These are phyloP conservation scores for Telopea speciosissima DNA, from an alignment of 177 flowering plant species.

Conservation along the genomic window DNA sequence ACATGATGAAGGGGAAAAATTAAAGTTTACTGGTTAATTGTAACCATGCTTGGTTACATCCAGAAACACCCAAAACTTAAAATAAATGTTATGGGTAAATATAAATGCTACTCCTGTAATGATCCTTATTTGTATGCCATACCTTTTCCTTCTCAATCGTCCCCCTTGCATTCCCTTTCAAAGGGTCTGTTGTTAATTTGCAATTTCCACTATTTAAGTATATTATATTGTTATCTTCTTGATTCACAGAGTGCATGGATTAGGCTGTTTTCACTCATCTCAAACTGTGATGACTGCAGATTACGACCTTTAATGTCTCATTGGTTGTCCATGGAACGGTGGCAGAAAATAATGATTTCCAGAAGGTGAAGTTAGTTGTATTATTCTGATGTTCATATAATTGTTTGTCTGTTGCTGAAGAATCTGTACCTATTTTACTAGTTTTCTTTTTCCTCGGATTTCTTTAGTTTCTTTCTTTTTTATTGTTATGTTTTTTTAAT, in stretches of 20 bases:
- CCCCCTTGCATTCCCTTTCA: background rate
- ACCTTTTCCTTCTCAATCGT: too few species aligned
- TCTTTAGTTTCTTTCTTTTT: too few species aligned
- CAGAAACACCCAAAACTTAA: too few species aligned
- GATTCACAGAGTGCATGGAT: background rate
- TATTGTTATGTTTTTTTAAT: too few species aligned
- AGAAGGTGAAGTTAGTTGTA: slow-evolving; percentile 42
- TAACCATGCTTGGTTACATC: too few species aligned
- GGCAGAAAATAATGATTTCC: slow-evolving; percentile 72
- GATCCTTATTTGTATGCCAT: too few species aligned
- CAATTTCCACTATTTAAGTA: background rate
- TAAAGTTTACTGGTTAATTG: too few species aligned
- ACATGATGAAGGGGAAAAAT: too few species aligned
- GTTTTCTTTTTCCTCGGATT: background rate
- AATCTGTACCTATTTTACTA: too few species aligned
- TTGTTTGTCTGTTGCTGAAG: background rate
- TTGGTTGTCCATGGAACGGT: slow-evolving; percentile 91
- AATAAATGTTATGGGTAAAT: too few species aligned
- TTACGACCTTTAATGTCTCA: slow-evolving; percentile 92
- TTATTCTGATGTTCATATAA: background rate
- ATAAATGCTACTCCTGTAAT: too few species aligned
- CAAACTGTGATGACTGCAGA: slow-evolving; percentile 38
- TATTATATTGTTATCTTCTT: background rate
- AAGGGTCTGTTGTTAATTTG: background rate
- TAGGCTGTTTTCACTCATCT: background rate